Base-by-base conservation (phyloP, 495 filamentous ascomycete species). In the Tuber brumale region DNA sequence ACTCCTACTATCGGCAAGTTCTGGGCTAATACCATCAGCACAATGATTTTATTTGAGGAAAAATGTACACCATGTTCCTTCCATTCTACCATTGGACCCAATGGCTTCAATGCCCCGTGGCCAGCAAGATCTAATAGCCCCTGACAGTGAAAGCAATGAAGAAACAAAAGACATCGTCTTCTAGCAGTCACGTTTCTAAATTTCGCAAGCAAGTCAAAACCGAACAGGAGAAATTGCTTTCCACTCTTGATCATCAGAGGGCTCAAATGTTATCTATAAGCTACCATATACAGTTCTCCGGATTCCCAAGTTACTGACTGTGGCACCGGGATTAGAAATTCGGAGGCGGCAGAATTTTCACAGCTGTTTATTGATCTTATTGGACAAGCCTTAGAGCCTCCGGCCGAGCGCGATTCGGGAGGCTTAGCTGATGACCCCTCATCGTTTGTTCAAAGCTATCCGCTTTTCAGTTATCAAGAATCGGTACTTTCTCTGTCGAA, bases 31-130 rank as follows among this genome's bases (percentile, higher is more conserved):
- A 44, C 37, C 37, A 37, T 21, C 12, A 80, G 78, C 35, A 37
- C 39, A 37, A 80, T 80, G 77, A 76, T 80, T 10, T 14, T 79
- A 71, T 79, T 80, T 10, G 78, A 80, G 43, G 72, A 69, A 75
- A 79, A 72, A 73, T 41, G 78, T 80, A 69, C 2, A 35, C 31
- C 39, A 31, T 37, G 2, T 41, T 51, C 44, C 43, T 57, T 31
- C 12, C 12, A 14, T n/a, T 71, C 12, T 21, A 43, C 27, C 31
- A 35, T 66, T 18, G 57, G 57, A 19, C 19, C 57, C 57, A 35
- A 66, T 66, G 27, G 31, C 57, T 66, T 66, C 57, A 19, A 35
- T 66, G 12, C 57, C 27, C 57, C 57, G 57, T 18, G 12, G 31
- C 7, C 4, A 66, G 31, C 27, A 35, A 35, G 12, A 66, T 66